Evolutionary conservation across 768 basidiomycete species (phyloP).

Genomic region (Exidia glandulosa): DNA sequence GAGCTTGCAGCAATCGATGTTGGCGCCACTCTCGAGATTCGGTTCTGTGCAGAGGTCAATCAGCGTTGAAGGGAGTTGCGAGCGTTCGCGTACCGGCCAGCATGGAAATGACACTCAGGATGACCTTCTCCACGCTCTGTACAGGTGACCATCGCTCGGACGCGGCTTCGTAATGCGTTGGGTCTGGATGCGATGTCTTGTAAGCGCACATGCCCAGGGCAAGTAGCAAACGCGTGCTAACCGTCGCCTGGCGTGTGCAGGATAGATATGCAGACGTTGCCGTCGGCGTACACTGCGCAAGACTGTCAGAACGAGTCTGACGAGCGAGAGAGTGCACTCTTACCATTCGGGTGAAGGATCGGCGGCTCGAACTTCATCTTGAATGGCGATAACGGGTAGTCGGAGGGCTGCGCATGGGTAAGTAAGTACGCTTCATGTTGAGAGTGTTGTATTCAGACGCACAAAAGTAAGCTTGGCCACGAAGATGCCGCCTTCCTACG

Average conservation of each 20-base stretch:
- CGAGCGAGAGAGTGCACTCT: conserved; percentile 22
- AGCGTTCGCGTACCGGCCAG: conserved; percentile 59
- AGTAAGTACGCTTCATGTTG: background rate
- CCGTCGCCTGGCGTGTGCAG: conserved; percentile 86
- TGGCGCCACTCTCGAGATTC: conserved; percentile 94
- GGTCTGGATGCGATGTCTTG: conserved; percentile 24
- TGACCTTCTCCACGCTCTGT: conserved; percentile 93
- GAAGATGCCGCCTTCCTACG: conserved; percentile 89
- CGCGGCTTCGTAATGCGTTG: conserved; percentile 87
- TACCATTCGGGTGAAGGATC: conserved; percentile 94
- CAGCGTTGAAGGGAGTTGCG: background rate
- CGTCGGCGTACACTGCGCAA: conserved; percentile 79
- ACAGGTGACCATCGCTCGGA: conserved; percentile 99
- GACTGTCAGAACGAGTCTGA: background rate
- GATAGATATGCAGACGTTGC: conserved; percentile 97
- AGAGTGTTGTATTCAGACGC: conserved; percentile 24
- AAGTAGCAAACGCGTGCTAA: no score
- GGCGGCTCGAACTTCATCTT: conserved; percentile 99
- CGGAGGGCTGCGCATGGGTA: conserved; percentile 47
- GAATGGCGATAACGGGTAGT: conserved; percentile 97
- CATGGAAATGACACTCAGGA: conserved; percentile 95
- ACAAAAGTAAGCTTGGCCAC: conserved; percentile 88
- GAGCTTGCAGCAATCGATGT: conserved; percentile 94
- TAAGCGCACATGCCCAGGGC: no score
- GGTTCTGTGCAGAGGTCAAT: conserved; percentile 47